Percentiles rank a stretch among this genome's conserved stretches.
phyloP scores from a whole-genome alignment of 371 early-diverging fungal genomes.

The Mucor velutinosus region DNA sequence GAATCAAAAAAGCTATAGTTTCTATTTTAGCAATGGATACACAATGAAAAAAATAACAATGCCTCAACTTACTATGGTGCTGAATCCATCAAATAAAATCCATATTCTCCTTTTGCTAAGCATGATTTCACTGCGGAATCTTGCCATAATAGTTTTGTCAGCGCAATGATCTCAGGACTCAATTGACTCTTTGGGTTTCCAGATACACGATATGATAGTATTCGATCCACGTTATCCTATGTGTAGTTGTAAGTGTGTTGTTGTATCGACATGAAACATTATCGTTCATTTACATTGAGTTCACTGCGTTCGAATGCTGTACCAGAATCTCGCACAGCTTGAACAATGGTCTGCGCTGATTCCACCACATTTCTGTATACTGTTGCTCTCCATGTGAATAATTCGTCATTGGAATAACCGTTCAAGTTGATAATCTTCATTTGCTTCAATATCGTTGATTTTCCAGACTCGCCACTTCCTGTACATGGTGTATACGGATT shows the following conservation, averaged over 20 bases:
- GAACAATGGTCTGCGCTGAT: constrained; percentile 65
- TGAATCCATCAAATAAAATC: constrained; percentile 84
- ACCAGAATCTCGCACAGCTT: constrained; percentile 51
- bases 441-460: constrained; percentile 91
- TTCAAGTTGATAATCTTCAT: constrained; percentile 93
- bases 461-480: constrained; percentile 81
- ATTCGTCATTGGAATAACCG: constrained; percentile 84
- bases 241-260: background rate
- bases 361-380: constrained; percentile 84
- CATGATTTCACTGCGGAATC: constrained; percentile 64
- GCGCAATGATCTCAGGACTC: constrained; percentile 58
- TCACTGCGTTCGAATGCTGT: constrained; percentile 6
- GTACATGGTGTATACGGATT: background rate
- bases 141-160: constrained; percentile 68
- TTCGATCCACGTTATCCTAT: constrained; percentile 17
- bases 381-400: constrained; percentile 71
- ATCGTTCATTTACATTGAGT: constrained; percentile 9
- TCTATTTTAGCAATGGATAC: background rate
- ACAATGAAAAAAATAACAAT: background rate
- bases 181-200: constrained; percentile 33
- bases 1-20: constrained; percentile 58
- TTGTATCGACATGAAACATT: background rate
- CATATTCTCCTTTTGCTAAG: constrained; percentile 58
- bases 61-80: constrained; percentile 53
- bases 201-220: constrained; percentile 25